Evolutionary conservation across 106 monocot genomes (phyloP), one percentile per base, ranked within the genome.

Genomic region (Ottelia alismoides): DNA sequence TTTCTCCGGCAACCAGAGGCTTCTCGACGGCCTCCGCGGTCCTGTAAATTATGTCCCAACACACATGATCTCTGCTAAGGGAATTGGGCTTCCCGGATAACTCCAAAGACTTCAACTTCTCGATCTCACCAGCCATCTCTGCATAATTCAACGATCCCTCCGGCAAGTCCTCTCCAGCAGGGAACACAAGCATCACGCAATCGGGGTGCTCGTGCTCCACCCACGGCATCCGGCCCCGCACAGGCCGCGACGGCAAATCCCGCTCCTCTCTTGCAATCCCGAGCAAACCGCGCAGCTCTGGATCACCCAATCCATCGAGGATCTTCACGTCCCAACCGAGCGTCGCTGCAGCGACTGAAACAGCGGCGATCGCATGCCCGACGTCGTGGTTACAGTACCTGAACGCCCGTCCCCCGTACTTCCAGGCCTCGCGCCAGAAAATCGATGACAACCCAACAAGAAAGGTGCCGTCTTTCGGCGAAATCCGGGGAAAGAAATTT

Each of bases 361-460:
- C 67, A 0, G 96, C 89, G 0, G 76, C 85, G 28, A 98, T 65
- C 14, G 96, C 96, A 59, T 98, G 96, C 50, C 96, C 96, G 18
- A 83, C 82, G 40, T 98, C 96, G 58, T 98, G 85, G 51, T 98
- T 98, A 69, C 96, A 98, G 65, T 98, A 98, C 26, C 96, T 67
- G 57, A 98, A 60, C 2, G 85, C 89, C 17, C 96, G 82, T 60
- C 85, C 89, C 29, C 96, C 96, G 53, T 98, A 98, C 75, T 98
- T 98, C 96, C 96, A 98, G 2, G 96, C 76, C 70, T 98, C 96
- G 22, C 96, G 82, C 89, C 96, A 98, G 67, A 98, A 79, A 45
- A 98, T 44, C 24, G 96, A 90, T 0, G 89, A 98, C 25, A 98
- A 68, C 11, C 76, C 68, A 4, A 88, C 32, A 28, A 80, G 29